These are phyloP conservation scores for Salinomyces thailandicus DNA, from an alignment of 2,329 filamentous ascomycete genomes.

Conservation along the genomic window DNA sequence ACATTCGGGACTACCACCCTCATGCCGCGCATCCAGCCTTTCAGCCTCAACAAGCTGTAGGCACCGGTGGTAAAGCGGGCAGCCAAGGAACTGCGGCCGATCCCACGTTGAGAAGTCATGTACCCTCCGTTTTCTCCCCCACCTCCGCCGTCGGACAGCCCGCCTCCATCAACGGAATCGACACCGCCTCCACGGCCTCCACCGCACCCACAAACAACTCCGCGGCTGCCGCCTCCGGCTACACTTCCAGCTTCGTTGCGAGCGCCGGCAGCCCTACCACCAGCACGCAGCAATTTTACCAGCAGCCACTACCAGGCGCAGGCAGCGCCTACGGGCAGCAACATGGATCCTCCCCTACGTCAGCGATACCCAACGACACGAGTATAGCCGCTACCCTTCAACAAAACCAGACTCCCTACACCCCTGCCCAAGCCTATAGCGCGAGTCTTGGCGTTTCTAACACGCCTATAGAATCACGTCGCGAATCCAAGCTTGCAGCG, in stretches of 20 bases:
- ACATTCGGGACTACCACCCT: constrained; percentile 42
- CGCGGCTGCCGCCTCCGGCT: background rate
- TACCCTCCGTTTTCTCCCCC: constrained; percentile 11
- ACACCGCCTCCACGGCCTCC: background rate
- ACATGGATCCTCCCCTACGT: background rate
- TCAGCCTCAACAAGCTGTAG: constrained; percentile 16
- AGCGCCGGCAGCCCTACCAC: background rate
- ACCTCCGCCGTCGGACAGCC: background rate
- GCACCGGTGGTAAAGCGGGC: constrained; percentile 7
- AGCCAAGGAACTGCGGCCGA: constrained; percentile 19
- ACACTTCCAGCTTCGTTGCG: background rate
- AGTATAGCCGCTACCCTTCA: background rate
- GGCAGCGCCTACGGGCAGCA: background rate
- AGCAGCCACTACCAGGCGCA: background rate
- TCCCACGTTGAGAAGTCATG: constrained; percentile 9
- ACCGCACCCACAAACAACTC: background rate
- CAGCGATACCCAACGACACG: constrained; percentile 1
- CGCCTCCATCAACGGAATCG: no score
- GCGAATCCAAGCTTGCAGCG: constrained; percentile 20
- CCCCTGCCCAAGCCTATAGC: background rate
- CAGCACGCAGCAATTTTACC: background rate
- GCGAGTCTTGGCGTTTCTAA: constrained; percentile 1
- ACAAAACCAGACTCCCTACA: constrained; percentile 4
- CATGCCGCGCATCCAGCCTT: constrained; percentile 32
- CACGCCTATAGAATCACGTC: constrained; percentile 18